Conservation (phyloP, 768 basidiomycete genomes). For the Lactarius quietus region DNA sequence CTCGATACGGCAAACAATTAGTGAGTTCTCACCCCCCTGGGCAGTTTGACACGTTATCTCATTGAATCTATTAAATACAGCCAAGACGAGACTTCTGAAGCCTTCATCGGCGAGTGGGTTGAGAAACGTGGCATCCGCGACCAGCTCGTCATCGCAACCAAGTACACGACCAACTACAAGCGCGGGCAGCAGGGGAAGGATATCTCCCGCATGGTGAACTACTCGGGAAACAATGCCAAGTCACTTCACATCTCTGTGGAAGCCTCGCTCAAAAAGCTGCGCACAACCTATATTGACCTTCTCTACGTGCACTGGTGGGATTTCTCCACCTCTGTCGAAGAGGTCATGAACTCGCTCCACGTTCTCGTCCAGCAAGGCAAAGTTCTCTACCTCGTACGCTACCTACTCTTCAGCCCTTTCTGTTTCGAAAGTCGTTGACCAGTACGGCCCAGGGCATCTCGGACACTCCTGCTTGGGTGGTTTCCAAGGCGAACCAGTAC, state of each 20-base stretch:
- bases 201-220: slow-evolving; percentile 32
- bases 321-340: slow-evolving; percentile 48
- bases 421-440: neutral
- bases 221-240: slow-evolving; percentile 44
- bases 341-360: slow-evolving; percentile 54
- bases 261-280: slow-evolving; percentile 45
- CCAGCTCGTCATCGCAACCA: slow-evolving; percentile 48
- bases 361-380: slow-evolving; percentile 48
- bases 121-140: slow-evolving; percentile 42
- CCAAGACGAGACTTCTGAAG: slow-evolving; percentile 55
- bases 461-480: slow-evolving; percentile 38
- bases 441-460: slow-evolving; percentile 11
- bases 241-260: slow-evolving; percentile 39
- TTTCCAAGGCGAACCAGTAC: slow-evolving; percentile 40
- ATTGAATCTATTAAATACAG: slow-evolving; percentile 28
- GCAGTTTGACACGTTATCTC: neutral
- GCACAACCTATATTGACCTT: slow-evolving; percentile 46
- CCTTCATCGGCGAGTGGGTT: slow-evolving; percentile 51
- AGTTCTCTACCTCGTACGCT: slow-evolving; percentile 36
- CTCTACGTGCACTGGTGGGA: slow-evolving; percentile 51
- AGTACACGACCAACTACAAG: slow-evolving; percentile 27
- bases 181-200: slow-evolving; percentile 18
- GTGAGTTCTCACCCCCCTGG: slow-evolving; percentile 27
- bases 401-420: neutral
- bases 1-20: slow-evolving; percentile 49